Evolutionary conservation across 768 basidiomycete genomes (phyloP), one percentile per base, ranked within the genome.

Genomic region (Panaeolus cyanescens): DNA sequence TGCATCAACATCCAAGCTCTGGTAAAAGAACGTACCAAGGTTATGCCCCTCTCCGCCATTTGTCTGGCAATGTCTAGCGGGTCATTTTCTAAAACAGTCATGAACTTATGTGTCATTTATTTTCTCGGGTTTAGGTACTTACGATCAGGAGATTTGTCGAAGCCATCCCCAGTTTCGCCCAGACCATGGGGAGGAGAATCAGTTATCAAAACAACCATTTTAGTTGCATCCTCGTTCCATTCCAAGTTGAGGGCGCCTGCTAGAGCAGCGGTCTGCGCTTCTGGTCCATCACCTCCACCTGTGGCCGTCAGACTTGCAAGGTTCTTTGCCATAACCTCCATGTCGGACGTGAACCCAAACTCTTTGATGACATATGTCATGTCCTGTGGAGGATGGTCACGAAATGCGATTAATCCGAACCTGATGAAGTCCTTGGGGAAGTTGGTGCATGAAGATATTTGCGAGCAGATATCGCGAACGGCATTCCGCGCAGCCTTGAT

Each of bases 101-200:
- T 33, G 32, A 30, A 32, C 55, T 34, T 3, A n/a, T 42, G 32
- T 20, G 10, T 12, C 32, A 6, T 36, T 32, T 15, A 9, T n/a
- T 50, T 36, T 32, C 19, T 20, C 13, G 19, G 7, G 17, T 34
- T 34, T 9, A 17, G 19, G 12, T 15, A 69, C 70, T 58, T 59
- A 74, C 72, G 70, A 59, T 74, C 72, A 39, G 71, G 72, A 34
- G 70, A 71, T 32, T 70, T 45, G 6, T 59, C 58, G 58, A 72
- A 72, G 60, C 79, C 81, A 71, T 86, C 85, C 13, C 80, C 82
- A 31, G 70, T 68, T 65, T 85, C 83, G 19, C 83, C 84, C 45
- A 87, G 77, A 9, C 85, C 86, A 72, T 87, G 85, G 1, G 85
- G 83, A 33, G 85, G 84, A 1, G 85, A 79, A 69, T 87, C 86